Base-by-base conservation (phyloP, 331 rosid species). In the Spiraea crenata region DNA sequence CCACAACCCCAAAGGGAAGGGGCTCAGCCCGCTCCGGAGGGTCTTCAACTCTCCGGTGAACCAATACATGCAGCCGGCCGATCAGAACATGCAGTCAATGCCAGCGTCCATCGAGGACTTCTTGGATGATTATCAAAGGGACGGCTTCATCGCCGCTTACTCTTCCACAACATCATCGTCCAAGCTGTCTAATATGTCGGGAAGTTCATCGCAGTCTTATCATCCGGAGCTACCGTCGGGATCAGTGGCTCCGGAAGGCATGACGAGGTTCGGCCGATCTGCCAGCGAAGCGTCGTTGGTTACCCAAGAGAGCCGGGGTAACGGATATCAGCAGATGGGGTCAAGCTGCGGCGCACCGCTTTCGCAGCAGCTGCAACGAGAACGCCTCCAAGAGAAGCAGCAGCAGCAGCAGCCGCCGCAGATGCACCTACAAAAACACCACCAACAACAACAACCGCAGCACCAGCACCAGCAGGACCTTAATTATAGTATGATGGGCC, bases 21-120 rank as follows among this genome's bases (percentile, higher is more conserved):
- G 98, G 69, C 82, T 84, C 1, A 93, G 98, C 56, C 97, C 98
- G 5, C 96, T 93, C 25, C 96, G 89, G 8, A 87, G 74, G 84
- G 95, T 90, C 1, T 90, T 82, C 49, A 93, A 79, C 82, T 90
- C 93, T 6, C 89, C 91, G 9, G 86, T 85, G 37, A 88, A 64
- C 51, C 96, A 89, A 40, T 85, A 83, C 44, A 83, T 88, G 83
- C 86, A 87, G 61, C 68, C 82, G 31, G 92, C 64, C 3, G 64
- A 58, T 58, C 64, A 90, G 35, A 79, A 74, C 59, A 78, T 79
- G 65, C 54, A 67, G 13, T 79, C 97, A n/a, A 71, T 90, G 25
- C 89, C 87, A 1, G 78, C 84, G 9, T 56, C 74, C 1, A 82
- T 93, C 7, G 97, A 88, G 38, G 96, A 93, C 65, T 87, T 93